Evolutionary conservation across 495 filamentous ascomycete genomes (phyloP).

Genomic region (Copromyces sp.): DNA sequence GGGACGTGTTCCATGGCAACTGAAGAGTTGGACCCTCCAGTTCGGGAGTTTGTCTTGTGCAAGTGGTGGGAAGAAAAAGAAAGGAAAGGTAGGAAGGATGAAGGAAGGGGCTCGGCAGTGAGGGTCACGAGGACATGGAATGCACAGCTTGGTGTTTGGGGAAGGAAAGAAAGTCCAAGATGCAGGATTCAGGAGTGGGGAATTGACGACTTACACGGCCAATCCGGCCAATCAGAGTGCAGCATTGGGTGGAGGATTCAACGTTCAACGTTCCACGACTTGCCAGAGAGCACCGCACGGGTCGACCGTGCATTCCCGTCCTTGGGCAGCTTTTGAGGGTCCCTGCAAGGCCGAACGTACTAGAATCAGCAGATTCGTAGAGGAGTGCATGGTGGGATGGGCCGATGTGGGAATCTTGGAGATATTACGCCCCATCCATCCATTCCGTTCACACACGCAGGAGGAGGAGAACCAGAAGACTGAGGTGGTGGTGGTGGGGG

Average conservation of each 20-base stretch:
- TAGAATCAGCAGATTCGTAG: not conserved
- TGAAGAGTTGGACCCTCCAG: not conserved
- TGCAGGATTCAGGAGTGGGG: not conserved
- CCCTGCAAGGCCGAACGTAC: not conserved
- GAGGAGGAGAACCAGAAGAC: not conserved
- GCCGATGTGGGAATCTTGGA: not conserved
- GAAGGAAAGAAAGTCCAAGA: too few species aligned
- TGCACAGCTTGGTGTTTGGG: too few species aligned
- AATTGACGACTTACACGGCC: not conserved
- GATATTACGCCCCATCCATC: not conserved
- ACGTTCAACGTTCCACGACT: not conserved
- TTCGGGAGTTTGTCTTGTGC: not conserved
- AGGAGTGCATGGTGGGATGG: not conserved
- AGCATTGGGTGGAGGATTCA: not conserved
- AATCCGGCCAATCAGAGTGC: not conserved
- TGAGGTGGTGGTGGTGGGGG: not conserved
- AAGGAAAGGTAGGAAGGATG: too few species aligned
- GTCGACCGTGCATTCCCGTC: not conserved
- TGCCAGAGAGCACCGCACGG: not conserved
- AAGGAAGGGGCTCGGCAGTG: too few species aligned
- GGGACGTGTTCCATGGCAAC: too few species aligned
- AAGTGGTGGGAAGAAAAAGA: not conserved
- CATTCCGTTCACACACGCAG: not conserved
- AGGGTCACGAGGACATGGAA: not conserved
- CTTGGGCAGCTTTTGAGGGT: not conserved